Conservation (phyloP, 768 basidiomycete genomes). For the Termitomyces sp. region DNA sequence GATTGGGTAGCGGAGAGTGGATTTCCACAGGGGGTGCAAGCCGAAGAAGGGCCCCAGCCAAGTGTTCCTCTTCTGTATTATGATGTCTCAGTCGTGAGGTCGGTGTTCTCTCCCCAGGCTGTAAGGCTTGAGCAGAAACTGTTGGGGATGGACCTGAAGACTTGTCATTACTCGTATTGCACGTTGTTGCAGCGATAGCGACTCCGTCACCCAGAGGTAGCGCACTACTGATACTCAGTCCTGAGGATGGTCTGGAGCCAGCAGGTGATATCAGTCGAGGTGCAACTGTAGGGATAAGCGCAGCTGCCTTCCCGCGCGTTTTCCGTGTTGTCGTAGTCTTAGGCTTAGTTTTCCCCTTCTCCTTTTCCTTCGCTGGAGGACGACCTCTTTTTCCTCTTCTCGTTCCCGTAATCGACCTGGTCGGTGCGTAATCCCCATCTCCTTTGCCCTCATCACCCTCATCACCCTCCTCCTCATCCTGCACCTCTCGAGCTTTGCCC, state of each 20-base stretch:
- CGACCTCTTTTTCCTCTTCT: conserved; percentile 19
- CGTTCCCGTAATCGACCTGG: neutral
- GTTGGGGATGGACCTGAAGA: neutral
- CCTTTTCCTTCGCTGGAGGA: conserved; percentile 19
- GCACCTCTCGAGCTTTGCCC: conserved; percentile 15
- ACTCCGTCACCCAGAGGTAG: neutral
- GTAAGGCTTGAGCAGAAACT: neutral
- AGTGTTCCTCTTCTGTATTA: neutral
- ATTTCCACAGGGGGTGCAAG: conserved; percentile 11
- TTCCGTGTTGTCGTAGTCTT: conserved; percentile 14
- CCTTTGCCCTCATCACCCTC: conserved; percentile 5
- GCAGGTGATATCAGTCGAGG: conserved; percentile 27
- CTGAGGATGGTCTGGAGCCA: neutral
- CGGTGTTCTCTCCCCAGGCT: neutral
- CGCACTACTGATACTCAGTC: neutral
- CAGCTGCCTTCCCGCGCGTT: conserved; percentile 7
- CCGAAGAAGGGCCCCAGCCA: conserved; percentile 2
- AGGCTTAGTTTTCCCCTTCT: conserved; percentile 2
- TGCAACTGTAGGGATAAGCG: neutral
- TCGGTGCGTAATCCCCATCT: conserved; percentile 2
- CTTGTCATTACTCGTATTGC: neutral
- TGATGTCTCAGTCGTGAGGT: neutral
- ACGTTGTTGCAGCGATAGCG: neutral
- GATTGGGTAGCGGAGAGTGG: neutral
- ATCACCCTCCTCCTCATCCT: conserved; percentile 9